These are phyloP conservation scores for Leptographium wingfieldii DNA, from an alignment of 2,329 filamentous ascomycete species.

Conservation along the genomic window DNA sequence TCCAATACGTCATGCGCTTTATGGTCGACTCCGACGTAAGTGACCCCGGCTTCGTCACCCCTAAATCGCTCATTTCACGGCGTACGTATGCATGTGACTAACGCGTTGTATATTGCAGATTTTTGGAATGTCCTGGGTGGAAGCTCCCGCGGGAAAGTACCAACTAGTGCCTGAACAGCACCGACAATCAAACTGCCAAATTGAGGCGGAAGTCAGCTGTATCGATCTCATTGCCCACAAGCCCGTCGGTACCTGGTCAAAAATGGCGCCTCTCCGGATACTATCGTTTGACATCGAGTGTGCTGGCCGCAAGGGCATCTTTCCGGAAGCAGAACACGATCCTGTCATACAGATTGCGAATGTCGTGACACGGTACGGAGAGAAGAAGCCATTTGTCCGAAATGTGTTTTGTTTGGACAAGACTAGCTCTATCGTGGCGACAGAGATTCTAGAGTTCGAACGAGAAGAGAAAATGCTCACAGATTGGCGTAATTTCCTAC, in stretches of 20 bases:
- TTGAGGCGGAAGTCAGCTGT: constrained; percentile 80
- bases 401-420: constrained; percentile 94
- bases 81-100: background rate
- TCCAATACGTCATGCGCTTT: constrained; percentile 88
- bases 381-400: constrained; percentile 86
- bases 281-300: constrained; percentile 98
- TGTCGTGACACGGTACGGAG: constrained; percentile 86
- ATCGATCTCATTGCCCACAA: constrained; percentile 74
- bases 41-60: background rate
- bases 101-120: constrained; percentile 35
- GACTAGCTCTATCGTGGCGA: constrained; percentile 88
- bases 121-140: constrained; percentile 94
- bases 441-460: constrained; percentile 74
- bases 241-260: constrained; percentile 88
- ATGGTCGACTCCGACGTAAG: constrained; percentile 92
- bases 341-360: constrained; percentile 98
- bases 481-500: constrained; percentile 80
- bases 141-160: constrained; percentile 65
- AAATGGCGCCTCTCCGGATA: constrained; percentile 88
- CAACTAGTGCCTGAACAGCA: constrained; percentile 51
- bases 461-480: constrained; percentile 82
- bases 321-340: constrained; percentile 82
- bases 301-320: constrained; percentile 92
- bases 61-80: background rate
- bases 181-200: constrained; percentile 86